Conservation (phyloP, 2,329 filamentous ascomycete genomes). For the Aspergillus thermomutatus region DNA sequence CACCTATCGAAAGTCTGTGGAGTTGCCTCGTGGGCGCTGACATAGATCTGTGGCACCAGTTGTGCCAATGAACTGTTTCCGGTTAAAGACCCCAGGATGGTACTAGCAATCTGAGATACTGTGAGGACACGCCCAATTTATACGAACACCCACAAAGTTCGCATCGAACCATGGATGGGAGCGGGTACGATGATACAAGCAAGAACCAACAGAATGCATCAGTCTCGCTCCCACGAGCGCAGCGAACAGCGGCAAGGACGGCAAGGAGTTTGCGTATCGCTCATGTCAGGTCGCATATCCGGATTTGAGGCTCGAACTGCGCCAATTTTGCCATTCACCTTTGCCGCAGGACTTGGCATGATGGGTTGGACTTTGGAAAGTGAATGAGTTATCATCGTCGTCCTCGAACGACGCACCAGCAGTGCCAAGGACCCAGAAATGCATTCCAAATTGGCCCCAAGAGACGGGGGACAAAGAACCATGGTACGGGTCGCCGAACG, state of each 20-base stretch:
- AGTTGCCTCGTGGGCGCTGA: slow-evolving; percentile 40
- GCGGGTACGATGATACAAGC: slow-evolving; percentile 30
- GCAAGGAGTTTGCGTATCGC: not conserved
- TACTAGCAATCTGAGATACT: slow-evolving; percentile 1
- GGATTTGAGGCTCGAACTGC: not conserved
- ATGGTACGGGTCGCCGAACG: not conserved
- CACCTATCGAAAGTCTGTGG: slow-evolving; percentile 37
- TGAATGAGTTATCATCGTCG: not conserved
- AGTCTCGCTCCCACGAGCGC: not conserved
- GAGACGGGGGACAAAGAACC: not conserved
- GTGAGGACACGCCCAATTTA: not conserved
- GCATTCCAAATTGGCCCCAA: not conserved
- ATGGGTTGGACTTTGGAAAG: not conserved
- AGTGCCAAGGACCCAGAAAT: not conserved
- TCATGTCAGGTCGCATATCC: not conserved
- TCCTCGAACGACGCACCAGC: not conserved
- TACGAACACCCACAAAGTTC: slow-evolving; percentile 22
- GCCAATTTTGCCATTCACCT: not conserved
- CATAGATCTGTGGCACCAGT: slow-evolving; percentile 22
- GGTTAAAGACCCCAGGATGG: not conserved
- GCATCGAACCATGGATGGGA: slow-evolving; percentile 32
- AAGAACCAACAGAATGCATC: slow-evolving; percentile 12
- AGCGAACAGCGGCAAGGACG: not conserved
- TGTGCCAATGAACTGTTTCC: not conserved
- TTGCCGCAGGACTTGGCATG: not conserved